Evolutionary conservation across 768 basidiomycete species (phyloP), one percentile per base, ranked within the genome.

Genomic region (Lactarius pseudohatsudake): DNA sequence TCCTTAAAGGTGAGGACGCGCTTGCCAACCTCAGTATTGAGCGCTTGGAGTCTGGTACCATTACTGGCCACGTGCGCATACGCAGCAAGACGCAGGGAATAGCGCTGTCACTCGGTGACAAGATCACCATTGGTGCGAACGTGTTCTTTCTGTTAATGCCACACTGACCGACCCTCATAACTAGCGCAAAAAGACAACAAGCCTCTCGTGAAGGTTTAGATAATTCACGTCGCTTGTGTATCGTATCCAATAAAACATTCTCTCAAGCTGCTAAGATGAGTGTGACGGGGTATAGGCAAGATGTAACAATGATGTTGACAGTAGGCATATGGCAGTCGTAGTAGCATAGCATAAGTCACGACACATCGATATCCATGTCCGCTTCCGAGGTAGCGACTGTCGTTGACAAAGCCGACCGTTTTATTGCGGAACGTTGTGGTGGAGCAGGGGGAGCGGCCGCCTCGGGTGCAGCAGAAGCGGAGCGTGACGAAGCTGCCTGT

Each of bases 21-120:
- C 78, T 99, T 32, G 96, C 96, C 57, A 99, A 99, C 76, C 77
- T 98, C 70, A 93, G 91, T 67, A 87, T 99, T 68, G 96, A 99
- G 75, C 84, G 90, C 72, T 88, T 90, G 54, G 91, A 94, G 64
- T 79, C 80, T 13, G 94, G 94, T 0, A 84, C 82, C 6, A 89
- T 98, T 64, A 88, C 88, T 16, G 96, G 96, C 0, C 96, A 98
- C 77, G 94, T 98, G 10, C 87, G 96, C 60, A 98, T 98, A 74
- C 86, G 96, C 65, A 94, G 92, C 74, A 98, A 98, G 80, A 98
- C 96, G 28, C 96, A 98, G 76, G 96, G 96, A 61, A 98, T 98
- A 68, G 96, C 96, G 2, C 81, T 98, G 68, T 93, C 92, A 20
- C 77, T 99, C 68, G 96, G 94, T n/a, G 94, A 96, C 77, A 83